These are phyloP conservation scores for Aegle marmelos DNA, from an alignment of 345 rosid genomes.

Conservation along the genomic window DNA sequence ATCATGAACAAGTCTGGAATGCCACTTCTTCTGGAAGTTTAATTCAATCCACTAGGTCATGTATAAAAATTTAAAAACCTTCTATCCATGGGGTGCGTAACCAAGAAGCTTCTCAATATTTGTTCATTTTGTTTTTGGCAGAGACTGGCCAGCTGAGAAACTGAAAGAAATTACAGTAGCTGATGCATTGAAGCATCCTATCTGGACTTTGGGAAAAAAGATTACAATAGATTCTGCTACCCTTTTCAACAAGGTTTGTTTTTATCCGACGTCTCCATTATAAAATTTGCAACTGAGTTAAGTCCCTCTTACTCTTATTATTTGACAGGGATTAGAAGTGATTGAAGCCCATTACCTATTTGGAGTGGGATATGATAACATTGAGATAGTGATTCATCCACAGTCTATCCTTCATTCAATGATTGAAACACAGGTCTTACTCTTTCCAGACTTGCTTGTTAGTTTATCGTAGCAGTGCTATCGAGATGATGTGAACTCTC, in stretches of 20 bases:
- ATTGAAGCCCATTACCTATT: constrained; percentile 96
- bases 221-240: constrained; percentile 96
- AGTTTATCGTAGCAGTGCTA: not conserved
- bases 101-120: constrained; percentile 11
- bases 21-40: constrained; percentile 1
- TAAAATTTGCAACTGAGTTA: not conserved
- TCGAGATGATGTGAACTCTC: not conserved
- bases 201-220: constrained; percentile 97
- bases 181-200: constrained; percentile 97
- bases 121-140: constrained; percentile 27
- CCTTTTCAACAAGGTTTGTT: constrained; percentile 83
- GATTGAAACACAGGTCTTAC: constrained; percentile 86
- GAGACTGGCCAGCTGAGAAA: constrained; percentile 91
- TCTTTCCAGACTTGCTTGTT: not conserved
- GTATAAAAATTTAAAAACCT: too few relatives aligned
- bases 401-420: constrained; percentile 92
- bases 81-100: not conserved
- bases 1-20: not conserved
- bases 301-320: not conserved
- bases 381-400: constrained; percentile 92
- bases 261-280: constrained; percentile 1
- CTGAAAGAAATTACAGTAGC: constrained; percentile 89
- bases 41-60: not conserved
- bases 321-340: constrained; percentile 85
- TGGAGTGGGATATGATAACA: constrained; percentile 85